Conservation (phyloP, 192 early-diverging fungal genomes). For the Entomortierella lignicola region DNA sequence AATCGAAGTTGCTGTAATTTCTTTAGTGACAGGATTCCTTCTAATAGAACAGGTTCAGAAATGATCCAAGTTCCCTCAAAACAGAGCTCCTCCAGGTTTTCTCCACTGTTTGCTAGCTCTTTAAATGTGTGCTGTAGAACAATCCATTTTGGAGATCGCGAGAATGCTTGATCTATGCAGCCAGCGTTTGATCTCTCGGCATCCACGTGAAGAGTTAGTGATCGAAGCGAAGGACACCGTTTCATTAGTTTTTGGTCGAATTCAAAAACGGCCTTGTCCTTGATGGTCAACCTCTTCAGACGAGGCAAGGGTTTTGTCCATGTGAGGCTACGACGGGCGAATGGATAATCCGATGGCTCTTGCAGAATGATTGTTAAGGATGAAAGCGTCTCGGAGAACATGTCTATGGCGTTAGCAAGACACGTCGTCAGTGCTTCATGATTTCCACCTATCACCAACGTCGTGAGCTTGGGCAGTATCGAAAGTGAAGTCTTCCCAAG, state of each 20-base stretch:
- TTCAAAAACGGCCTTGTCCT: slow-evolving; percentile 14
- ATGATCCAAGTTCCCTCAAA: too few species aligned
- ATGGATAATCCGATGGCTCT: not conserved
- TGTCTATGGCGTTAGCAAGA: not conserved
- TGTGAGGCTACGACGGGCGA: not conserved
- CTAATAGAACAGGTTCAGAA: too few species aligned
- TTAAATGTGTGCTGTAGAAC: not conserved
- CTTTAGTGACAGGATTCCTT: too few species aligned
- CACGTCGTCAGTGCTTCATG: not conserved
- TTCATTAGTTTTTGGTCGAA: not conserved
- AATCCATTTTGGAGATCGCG: slow-evolving; percentile 9
- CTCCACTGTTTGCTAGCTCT: not conserved
- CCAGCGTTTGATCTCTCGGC: not conserved
- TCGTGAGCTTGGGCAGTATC: not conserved
- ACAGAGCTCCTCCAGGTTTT: not conserved
- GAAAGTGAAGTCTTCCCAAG: not conserved
- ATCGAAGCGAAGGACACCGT: not conserved
- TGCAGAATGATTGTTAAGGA: slow-evolving; percentile 7
- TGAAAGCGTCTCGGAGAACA: not conserved
- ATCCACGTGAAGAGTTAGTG: not conserved
- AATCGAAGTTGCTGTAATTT: too few species aligned
- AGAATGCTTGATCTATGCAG: too few species aligned
- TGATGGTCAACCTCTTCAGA: slow-evolving; percentile 5
- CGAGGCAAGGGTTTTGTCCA: not conserved
- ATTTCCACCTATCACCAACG: slow-evolving; percentile 9